Base-by-base conservation (phyloP, 805 yeast species). In the Myxozyma monticola region DNA sequence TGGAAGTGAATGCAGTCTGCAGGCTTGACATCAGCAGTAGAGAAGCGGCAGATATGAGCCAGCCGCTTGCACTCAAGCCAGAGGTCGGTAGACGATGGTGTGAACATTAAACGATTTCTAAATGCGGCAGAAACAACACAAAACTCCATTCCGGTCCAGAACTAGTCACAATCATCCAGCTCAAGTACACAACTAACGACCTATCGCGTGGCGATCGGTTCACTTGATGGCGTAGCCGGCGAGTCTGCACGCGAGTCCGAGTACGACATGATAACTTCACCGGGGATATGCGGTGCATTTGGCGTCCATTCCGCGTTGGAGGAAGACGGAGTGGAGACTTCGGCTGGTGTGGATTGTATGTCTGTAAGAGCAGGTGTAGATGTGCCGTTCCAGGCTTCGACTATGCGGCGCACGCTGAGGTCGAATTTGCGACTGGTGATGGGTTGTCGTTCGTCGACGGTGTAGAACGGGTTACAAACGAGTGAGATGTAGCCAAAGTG, bases 381-480 rank as follows among this genome's bases (percentile, higher is more conserved):
- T 3, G 53, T 47, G 9, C 59, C 59, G 37, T 54, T 54, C 59
- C 59, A 54, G 14, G 59, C 59, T 18, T 54, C 57, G 21, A 54
- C 52, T 2, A 54, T 51, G 10, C 59, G 49, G 15, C 49, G 43
- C 3, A 54, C 22, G 26, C 35, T 51, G 42, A 31, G n/a, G 28
- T 54, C 56, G 36, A 54, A 54, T 25, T 54, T 54, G 10, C 42
- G 22, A 25, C 57, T 51, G 12, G 24, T 33, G 33, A 55, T 54
- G 9, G 49, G 55, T 24, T 42, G 40, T 22, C 62, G 62, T 33
- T 62, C 70, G 35, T 65, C 69, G 20, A 64, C 46, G 44, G 67
- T 46, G 63, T 74, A 73, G 64, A 84, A 84, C 17, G 90, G 89
- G 61, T 84, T 84, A 57, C 85, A 78, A 1, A 81, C 71, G 15